Evolutionary conservation across 768 basidiomycete species (phyloP), one percentile per base, ranked within the genome.

Genomic region (Boletus sp.): DNA sequence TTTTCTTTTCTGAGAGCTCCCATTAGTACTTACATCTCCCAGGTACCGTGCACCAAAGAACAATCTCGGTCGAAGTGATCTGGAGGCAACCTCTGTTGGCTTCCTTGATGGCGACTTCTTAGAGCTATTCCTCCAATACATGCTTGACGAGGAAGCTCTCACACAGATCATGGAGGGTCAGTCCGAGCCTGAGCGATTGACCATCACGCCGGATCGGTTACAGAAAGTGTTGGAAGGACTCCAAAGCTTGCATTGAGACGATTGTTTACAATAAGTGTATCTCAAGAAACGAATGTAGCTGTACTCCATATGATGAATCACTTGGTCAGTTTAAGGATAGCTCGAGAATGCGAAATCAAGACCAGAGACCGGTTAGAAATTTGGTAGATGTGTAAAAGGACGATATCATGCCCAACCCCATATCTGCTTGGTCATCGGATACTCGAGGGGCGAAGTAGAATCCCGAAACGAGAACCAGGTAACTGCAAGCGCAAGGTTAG

Each of bases 101-200:
- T 94, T 97, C 78, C 76, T 97, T 30, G 94, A 97, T 58, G 94
- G 94, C 1, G 89, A 92, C 66, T 90, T 94, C 60, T 67, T 97
- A 18, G 90, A 94, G 70, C 73, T 76, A 18, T 85, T 89, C 69
- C 76, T 87, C 51, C 71, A 71, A 17, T 74, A 78, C 47, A 67
- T 66, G 37, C 68, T 64, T 12, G 73, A 78, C 18, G 71, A 77
- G 1, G 65, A 74, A 6, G 70, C 77, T 24, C 72, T 84, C n/a
- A 70, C 79, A 51, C 72, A 77, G 56, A 81, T 90, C 10, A 72
- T 87, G 61, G 65, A 75, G 30, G 90, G 90, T 9, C 71, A 75
- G 17, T 83, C 75, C 52, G 78, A 83, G 50, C 82, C 82, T 3
- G 89, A 92, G 71, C 72, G 72, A 35, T 67, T 92, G 17, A 75